Percentiles rank a stretch among this genome's conserved stretches.
Evolutionary conservation across 495 filamentous ascomycete genomes (phyloP).

Genomic region (Thermothielavioides terrestris): DNA sequence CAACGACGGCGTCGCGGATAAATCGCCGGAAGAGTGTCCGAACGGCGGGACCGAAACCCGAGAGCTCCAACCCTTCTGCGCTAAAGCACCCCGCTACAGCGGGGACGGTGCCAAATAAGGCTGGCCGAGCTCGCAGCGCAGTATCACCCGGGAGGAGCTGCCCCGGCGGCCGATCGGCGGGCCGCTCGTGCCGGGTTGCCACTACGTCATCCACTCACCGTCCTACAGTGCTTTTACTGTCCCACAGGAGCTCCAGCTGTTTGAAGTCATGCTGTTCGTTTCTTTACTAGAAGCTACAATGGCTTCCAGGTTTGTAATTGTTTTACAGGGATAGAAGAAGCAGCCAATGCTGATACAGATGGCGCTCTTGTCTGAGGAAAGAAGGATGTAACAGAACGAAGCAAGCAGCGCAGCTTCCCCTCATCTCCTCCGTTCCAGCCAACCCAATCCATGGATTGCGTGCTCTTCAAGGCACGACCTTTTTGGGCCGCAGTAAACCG

Average conservation of each 20-base stretch:
- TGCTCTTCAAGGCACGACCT: not conserved
- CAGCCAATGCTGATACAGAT: too few relatives aligned
- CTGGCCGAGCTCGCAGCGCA: not conserved
- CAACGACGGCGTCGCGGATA: constrained; percentile 23
- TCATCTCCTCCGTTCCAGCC: not conserved
- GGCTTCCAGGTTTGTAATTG: too few relatives aligned
- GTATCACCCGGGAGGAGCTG: constrained; percentile 7
- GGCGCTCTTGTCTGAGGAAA: too few relatives aligned
- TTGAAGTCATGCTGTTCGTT: too few relatives aligned
- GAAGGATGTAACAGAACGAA: too few relatives aligned
- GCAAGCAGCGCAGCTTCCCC: constrained; percentile 5
- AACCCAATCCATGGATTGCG: not conserved
- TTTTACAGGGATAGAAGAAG: too few relatives aligned
- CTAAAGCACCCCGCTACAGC: constrained; percentile 5
- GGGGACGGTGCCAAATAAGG: not conserved
- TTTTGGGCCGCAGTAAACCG: not conserved
- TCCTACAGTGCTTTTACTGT: too few relatives aligned
- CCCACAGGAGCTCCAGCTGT: too few relatives aligned
- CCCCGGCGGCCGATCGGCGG: constrained; percentile 12
- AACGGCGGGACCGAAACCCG: not conserved
- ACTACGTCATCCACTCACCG: constrained; percentile 1
- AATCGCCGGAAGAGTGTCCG: constrained; percentile 19
- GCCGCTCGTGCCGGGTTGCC: not conserved
- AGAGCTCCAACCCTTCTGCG: not conserved
- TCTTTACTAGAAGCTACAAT: too few relatives aligned